Evolutionary conservation across 2,329 filamentous ascomycete species (phyloP).

Genomic region (Penicillium sp.): DNA sequence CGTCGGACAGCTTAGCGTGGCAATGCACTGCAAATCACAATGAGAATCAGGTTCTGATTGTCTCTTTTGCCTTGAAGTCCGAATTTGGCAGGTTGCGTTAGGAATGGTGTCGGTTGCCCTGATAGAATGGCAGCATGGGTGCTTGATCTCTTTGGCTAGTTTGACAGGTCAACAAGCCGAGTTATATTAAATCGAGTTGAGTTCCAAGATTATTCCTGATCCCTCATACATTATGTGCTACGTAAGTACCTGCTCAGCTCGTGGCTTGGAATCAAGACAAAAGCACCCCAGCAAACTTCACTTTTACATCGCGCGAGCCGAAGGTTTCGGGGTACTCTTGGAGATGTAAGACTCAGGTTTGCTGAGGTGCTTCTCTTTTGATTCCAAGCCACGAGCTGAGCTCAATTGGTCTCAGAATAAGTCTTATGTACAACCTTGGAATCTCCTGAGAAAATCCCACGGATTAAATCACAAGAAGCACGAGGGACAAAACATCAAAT

Average conservation of each 20-base stretch:
- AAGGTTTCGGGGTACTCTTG: too few species aligned
- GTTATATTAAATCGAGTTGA: neutral
- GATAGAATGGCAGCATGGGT: constrained; percentile 1
- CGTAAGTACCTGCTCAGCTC: too few species aligned
- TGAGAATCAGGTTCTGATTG: neutral
- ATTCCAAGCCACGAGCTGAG: neutral
- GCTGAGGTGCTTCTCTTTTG: too few species aligned
- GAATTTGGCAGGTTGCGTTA: neutral
- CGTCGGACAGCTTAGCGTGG: constrained; percentile 1
- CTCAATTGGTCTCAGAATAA: neutral
- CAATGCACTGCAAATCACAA: neutral
- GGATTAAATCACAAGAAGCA: neutral
- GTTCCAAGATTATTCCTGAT: neutral
- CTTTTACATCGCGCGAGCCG: too few species aligned
- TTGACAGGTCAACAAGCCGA: constrained; percentile 5
- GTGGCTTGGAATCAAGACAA: too few species aligned
- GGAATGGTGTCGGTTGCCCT: neutral
- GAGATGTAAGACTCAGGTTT: too few species aligned
- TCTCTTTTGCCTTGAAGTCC: neutral
- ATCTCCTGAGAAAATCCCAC: neutral
- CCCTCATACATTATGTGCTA: too few species aligned
- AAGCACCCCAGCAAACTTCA: too few species aligned
- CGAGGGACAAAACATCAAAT: neutral
- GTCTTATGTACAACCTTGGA: constrained; percentile 2
- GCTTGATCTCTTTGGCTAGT: neutral